Evolutionary conservation across 768 basidiomycete genomes (phyloP).

Genomic region (Boletus rufocinnamomeus): DNA sequence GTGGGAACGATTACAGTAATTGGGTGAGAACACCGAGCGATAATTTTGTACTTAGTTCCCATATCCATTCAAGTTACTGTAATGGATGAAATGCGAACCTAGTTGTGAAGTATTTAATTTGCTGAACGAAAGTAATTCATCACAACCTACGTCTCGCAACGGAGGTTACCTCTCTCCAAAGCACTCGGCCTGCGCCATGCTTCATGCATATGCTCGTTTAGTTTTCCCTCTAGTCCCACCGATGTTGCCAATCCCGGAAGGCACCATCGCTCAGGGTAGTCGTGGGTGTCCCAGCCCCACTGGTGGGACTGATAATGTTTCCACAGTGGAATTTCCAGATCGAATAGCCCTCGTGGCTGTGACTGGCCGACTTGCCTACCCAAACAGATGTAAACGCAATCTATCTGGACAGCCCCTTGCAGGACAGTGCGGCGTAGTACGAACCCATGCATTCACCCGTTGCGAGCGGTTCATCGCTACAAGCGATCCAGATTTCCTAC

Average conservation of each 20-base stretch:
- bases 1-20: background rate
- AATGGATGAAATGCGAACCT: slow-evolving; percentile 4
- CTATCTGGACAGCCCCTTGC: background rate
- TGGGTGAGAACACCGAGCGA: background rate
- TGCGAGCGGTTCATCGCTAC: background rate
- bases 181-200: background rate
- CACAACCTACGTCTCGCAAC: slow-evolving; percentile 4
- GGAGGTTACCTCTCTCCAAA: background rate
- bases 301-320: slow-evolving; percentile 24
- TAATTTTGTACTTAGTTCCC: too few species aligned
- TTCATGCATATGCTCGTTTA: background rate
- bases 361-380: slow-evolving; percentile 1
- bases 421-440: too few species aligned
- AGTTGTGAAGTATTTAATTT: background rate
- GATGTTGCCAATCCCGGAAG: slow-evolving; percentile 47
- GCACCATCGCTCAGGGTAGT: slow-evolving; percentile 40
- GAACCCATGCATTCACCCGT: background rate
- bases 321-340: too few species aligned
- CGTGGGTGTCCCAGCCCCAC: slow-evolving; percentile 23
- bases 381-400: background rate
- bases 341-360: slow-evolving; percentile 24
- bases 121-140: slow-evolving; percentile 14
- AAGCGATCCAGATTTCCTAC: slow-evolving; percentile 8
- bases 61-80: too few species aligned
- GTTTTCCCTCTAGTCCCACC: background rate